These are phyloP conservation scores for Phytophthora multivora DNA, from an alignment of 352 stramenopile species.

Conservation along the genomic window DNA sequence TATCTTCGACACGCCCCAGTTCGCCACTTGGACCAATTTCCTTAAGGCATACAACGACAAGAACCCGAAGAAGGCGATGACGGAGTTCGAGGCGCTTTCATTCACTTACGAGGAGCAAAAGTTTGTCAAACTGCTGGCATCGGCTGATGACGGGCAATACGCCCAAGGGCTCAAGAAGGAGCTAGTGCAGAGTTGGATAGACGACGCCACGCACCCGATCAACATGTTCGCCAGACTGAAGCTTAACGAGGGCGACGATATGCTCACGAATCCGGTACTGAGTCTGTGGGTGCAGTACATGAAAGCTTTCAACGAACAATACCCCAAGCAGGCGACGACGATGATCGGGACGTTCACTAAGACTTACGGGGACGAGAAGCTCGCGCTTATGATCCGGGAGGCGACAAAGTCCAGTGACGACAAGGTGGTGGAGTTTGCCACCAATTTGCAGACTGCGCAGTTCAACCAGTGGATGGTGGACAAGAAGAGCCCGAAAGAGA, in stretches of 20 bases:
- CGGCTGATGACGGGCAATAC: not conserved
- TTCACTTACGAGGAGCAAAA: not conserved
- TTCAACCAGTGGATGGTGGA: conserved; percentile 17
- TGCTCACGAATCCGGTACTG: conserved; percentile 7
- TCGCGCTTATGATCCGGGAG: conserved; percentile 12
- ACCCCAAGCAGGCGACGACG: not conserved
- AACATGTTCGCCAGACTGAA: conserved; percentile 2
- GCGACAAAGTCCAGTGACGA: not conserved
- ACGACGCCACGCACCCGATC: not conserved
- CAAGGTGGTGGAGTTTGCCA: conserved; percentile 1
- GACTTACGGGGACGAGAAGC: conserved; percentile 15
- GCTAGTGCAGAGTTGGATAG: not conserved
- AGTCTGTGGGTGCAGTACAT: conserved; percentile 8
- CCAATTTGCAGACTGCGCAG: conserved; percentile 9
- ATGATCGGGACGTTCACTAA: conserved; percentile 18
- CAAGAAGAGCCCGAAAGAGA: not conserved
- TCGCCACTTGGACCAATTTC: conserved; percentile 4
- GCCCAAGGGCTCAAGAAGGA: not conserved
- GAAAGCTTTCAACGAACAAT: conserved; percentile 9
- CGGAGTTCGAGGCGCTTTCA: not conserved
- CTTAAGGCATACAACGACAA: conserved; percentile 1
- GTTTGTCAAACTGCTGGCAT: not conserved
- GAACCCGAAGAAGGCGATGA: not conserved
- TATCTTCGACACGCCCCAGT: not conserved
- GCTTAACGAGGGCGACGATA: conserved; percentile 2